A percentile compares a stretch with the other conserved stretches of the same genome.
Conservation (phyloP, 495 filamentous ascomycete species). For the Mycothermus thermophilus region DNA sequence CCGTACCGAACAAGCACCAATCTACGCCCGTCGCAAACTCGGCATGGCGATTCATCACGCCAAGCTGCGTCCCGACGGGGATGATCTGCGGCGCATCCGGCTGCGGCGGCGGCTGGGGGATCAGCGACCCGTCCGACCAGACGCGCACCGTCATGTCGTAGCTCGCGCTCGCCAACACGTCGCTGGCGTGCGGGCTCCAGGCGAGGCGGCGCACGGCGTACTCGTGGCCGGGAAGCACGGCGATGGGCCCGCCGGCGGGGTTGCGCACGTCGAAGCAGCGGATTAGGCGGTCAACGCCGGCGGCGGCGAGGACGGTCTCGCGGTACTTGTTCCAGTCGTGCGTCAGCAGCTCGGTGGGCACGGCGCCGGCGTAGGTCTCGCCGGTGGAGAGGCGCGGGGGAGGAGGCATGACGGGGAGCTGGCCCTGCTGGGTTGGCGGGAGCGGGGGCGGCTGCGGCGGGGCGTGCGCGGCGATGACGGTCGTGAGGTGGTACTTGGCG, state of each 20-base stretch:
- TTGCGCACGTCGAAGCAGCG: constrained; percentile 79
- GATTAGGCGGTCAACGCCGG: constrained; percentile 76
- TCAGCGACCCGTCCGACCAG: constrained; percentile 66
- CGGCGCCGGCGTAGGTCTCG: constrained; percentile 18
- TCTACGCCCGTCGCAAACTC: constrained; percentile 97
- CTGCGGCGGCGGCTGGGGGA: constrained; percentile 18
- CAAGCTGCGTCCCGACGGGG: constrained; percentile 54
- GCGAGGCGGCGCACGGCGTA: constrained; percentile 75
- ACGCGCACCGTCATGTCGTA: constrained; percentile 97
- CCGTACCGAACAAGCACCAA: constrained; percentile 91
- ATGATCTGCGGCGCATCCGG: constrained; percentile 15
- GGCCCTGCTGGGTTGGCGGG: constrained; percentile 11
- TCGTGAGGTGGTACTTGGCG: constrained; percentile 67
- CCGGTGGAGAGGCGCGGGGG: constrained; percentile 21
- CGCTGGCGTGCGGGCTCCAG: constrained; percentile 84
- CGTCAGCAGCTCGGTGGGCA: constrained; percentile 61
- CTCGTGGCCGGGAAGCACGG: constrained; percentile 67
- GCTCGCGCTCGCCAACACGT: constrained; percentile 73
- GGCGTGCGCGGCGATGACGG: constrained; percentile 63
- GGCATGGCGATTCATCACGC: constrained; percentile 79
- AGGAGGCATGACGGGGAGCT: background rate
- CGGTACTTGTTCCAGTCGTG: constrained; percentile 99
- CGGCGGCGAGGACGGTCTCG: constrained; percentile 65
- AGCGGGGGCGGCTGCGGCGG: constrained; percentile 26
- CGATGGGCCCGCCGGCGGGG: constrained; percentile 52